A percentile compares a stretch with the other conserved stretches of the same genome.
These are phyloP conservation scores for Breviolum minutum DNA, from an alignment of 73 alveolate species.

Conservation along the genomic window DNA sequence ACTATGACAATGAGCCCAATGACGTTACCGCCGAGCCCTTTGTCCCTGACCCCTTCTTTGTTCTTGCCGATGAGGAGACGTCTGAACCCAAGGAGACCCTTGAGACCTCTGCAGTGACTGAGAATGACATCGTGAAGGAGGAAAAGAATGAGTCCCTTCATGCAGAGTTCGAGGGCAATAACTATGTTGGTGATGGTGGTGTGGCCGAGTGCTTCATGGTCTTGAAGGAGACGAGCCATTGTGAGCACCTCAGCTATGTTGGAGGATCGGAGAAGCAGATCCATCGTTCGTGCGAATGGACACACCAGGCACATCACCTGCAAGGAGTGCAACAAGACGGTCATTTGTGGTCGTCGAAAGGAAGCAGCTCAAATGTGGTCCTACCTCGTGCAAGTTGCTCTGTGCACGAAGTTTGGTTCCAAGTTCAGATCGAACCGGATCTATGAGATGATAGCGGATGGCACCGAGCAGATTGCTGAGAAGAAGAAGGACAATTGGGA, in stretches of 20 bases:
- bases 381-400: neutral
- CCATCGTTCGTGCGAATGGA: slow-evolving; percentile 13
- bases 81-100: too few species aligned
- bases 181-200: too few species aligned
- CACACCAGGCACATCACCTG: slow-evolving; percentile 12
- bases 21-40: too few species aligned
- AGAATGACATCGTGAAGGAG: too few species aligned
- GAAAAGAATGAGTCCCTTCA: too few species aligned
- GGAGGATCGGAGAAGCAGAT: neutral
- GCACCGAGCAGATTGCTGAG: neutral
- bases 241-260: neutral
- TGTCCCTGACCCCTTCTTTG: neutral
- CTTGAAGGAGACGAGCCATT: neutral
- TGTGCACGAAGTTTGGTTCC: neutral
- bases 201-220: neutral
- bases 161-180: too few species aligned
- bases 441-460: neutral
- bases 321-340: neutral
- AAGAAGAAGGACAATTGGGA: neutral
- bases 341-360: neutral
- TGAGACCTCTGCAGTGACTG: too few species aligned
- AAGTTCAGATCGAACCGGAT: neutral
- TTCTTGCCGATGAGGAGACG: too few species aligned
- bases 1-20: too few species aligned
- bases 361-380: neutral